Evolutionary conservation across 1,284 basidiomycete species (phyloP).

Genomic region (Cutaneotrichosporon sp.): DNA sequence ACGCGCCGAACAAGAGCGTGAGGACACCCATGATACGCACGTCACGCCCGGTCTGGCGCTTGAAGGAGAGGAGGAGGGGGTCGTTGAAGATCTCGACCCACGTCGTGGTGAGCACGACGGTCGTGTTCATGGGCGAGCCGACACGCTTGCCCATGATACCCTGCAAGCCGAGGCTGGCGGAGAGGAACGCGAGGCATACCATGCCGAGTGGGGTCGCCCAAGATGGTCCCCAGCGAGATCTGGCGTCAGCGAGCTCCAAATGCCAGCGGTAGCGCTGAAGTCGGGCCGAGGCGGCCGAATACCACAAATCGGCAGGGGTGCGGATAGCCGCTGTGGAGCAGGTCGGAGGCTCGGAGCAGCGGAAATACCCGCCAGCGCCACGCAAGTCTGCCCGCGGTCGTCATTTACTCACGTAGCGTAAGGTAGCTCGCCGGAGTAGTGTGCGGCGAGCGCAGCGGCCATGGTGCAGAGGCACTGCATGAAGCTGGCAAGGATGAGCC

Average conservation of each 20-base stretch:
- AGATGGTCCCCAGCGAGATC: slow-evolving; percentile 52
- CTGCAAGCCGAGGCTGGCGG: slow-evolving; percentile 65
- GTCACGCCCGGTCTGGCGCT: slow-evolving; percentile 59
- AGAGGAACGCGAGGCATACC: slow-evolving; percentile 71
- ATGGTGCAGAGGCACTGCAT: slow-evolving; percentile 70
- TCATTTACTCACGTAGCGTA: slow-evolving; percentile 47
- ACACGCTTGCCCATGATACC: slow-evolving; percentile 72
- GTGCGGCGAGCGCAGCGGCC: slow-evolving; percentile 62
- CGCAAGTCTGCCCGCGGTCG: no score
- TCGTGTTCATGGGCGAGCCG: slow-evolving; percentile 66
- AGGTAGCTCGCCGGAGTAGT: slow-evolving; percentile 54
- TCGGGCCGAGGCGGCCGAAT: no score
- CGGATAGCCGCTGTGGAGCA: not conserved
- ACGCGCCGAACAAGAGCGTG: slow-evolving; percentile 67
- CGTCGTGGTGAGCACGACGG: slow-evolving; percentile 60
- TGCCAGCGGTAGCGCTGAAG: no score
- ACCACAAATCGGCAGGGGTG: no score
- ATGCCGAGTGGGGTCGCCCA: slow-evolving; percentile 66
- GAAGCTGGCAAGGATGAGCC: slow-evolving; percentile 67
- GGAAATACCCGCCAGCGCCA: no score
- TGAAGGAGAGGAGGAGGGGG: slow-evolving; percentile 61
- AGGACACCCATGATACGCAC: slow-evolving; percentile 65
- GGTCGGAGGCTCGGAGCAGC: no score
- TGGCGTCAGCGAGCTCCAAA: slow-evolving; percentile 26
- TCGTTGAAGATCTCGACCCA: slow-evolving; percentile 83